These are phyloP conservation scores for Alternaria sp. DNA, from an alignment of 2,329 filamentous ascomycete genomes.

Conservation along the genomic window DNA sequence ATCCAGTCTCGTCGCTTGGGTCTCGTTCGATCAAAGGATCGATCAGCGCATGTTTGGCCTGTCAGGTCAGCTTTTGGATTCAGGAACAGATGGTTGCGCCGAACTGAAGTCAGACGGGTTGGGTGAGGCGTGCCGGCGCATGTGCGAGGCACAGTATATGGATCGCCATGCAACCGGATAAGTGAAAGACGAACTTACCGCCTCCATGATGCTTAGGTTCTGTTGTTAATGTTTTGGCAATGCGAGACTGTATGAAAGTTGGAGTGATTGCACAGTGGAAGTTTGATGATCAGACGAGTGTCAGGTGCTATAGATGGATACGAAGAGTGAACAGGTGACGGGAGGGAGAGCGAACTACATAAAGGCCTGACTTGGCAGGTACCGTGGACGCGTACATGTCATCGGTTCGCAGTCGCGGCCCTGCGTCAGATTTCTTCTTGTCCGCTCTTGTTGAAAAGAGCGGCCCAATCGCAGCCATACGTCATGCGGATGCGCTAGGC, in stretches of 20 bases:
- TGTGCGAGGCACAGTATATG: neutral
- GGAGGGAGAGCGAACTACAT: slow-evolving; percentile 26
- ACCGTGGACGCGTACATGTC: slow-evolving; percentile 44
- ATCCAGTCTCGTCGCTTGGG: slow-evolving; percentile 72
- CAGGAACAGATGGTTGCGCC: neutral
- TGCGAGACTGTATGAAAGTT: neutral
- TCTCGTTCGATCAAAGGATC: slow-evolving; percentile 74
- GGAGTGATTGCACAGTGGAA: slow-evolving; percentile 4
- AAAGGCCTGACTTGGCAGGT: slow-evolving; percentile 44
- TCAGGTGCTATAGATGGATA: slow-evolving; percentile 11
- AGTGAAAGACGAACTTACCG: slow-evolving; percentile 20
- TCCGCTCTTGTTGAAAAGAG: slow-evolving; percentile 15
- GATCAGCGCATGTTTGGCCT: slow-evolving; percentile 73
- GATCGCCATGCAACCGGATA: neutral
- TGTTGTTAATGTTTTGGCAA: slow-evolving; percentile 8
- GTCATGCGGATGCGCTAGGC: slow-evolving; percentile 39
- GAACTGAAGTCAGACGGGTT: neutral
- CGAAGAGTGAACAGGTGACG: slow-evolving; percentile 22
- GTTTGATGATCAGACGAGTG: slow-evolving; percentile 1
- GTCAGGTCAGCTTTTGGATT: slow-evolving; percentile 16
- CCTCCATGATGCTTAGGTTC: slow-evolving; percentile 2
- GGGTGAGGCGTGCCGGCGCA: neutral
- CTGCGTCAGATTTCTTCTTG: slow-evolving; percentile 23
- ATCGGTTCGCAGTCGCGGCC: slow-evolving; percentile 30
- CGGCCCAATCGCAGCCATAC: slow-evolving; percentile 30